Base-by-base conservation (phyloP, 495 filamentous ascomycete genomes). In the Cairneyella variabilis region DNA sequence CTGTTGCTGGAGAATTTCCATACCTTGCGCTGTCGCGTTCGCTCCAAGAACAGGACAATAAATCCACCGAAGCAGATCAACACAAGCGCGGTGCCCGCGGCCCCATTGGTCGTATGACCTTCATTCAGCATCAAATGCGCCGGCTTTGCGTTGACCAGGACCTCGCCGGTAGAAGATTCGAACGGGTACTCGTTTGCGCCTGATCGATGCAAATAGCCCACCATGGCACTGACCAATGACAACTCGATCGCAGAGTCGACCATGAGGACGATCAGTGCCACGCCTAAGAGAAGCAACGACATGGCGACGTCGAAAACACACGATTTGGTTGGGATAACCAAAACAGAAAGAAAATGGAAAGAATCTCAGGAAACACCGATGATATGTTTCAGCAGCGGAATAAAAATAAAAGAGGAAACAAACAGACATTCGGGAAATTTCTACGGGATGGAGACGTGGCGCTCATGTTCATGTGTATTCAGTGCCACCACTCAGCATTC, bases 61-160 rank as follows among this genome's bases (percentile, higher is more conserved):
- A 71, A 53, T 1, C 76, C 72, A 0, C 72, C 71, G 25, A 74
- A 64, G n/a, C 73, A 68, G 40, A 79, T 62, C 3, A 77, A 46
- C 8, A 78, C 65, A 21, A 79, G 66, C 0, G 73, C 74, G 2
- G 75, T 78, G 1, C 73, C 76, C 0, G 73, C 70, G 16, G 75
- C 75, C 9, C 70, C 76, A 54, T 79, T 81, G 44, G 64, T 68
- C 1, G 69, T 71, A 49, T 78, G 73, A 6, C 76, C 74, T 48
- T 78, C 73, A 47, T 78, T 66, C 27, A 62, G 56, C 34, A 76
- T 61, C 16, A 81, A 46, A 41, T 68, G 51, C 4, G 60, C 53
- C 9, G 77, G 77, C 25, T 71, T 56, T 22, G 70, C 72, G n/a
- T 58, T 46, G 6, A 81, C 62, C 5, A 57, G 50, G 16, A 55